Percentiles rank a stretch among this genome's conserved stretches.
Conservation (phyloP, 352 stramenopile species). For the Globisporangium iwayamae region DNA sequence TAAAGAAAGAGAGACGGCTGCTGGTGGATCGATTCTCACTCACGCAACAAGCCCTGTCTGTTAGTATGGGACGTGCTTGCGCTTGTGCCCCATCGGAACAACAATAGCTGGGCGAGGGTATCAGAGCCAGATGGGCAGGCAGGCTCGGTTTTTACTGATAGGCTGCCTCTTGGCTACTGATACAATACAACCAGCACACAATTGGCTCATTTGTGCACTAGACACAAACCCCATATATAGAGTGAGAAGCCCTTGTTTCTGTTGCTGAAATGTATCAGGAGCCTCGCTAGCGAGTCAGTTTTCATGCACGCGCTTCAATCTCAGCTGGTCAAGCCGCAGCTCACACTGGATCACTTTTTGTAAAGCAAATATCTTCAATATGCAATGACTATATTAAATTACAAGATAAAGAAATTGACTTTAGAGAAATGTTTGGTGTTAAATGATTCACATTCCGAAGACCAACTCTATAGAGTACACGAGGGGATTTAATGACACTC, state of each 20-base stretch:
- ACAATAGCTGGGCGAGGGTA: too few species aligned
- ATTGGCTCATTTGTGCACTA: too few species aligned
- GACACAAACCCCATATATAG: too few species aligned
- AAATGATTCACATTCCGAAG: too few species aligned
- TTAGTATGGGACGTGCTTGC: too few species aligned
- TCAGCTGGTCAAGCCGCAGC: neutral
- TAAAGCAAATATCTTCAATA: neutral
- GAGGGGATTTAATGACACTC: too few species aligned
- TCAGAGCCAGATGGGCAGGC: neutral
- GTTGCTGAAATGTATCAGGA: neutral
- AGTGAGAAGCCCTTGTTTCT: neutral
- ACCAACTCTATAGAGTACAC: too few species aligned
- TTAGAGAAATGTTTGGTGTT: too few species aligned
- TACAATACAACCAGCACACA: neutral
- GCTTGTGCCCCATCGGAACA: too few species aligned
- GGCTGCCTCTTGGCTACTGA: neutral
- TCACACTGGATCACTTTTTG: neutral
- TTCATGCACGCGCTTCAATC: neutral
- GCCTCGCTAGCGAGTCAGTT: neutral
- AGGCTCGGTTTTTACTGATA: neutral
- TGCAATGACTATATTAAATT: too few species aligned
- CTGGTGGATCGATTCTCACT: neutral
- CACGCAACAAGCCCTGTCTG: neutral
- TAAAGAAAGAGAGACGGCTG: neutral
- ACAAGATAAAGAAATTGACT: too few species aligned